A percentile compares a stretch with the other conserved stretches of the same genome.
Conservation (phyloP, 163 green algal species). For the Volvox carteri region DNA sequence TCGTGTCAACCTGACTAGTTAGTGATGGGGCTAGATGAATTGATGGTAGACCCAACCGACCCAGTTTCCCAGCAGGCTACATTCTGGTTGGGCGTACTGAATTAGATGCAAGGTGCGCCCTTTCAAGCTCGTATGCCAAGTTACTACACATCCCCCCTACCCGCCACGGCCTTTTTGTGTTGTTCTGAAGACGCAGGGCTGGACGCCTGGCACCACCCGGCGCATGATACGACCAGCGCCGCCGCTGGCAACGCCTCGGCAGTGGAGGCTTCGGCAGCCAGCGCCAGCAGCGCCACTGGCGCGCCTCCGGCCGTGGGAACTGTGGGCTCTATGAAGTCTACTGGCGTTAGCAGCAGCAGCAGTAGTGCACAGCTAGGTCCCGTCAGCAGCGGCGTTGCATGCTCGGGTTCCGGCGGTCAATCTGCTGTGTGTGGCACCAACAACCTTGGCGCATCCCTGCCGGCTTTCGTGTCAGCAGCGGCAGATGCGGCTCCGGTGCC, state of each 20-base stretch:
- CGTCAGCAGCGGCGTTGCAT: background rate
- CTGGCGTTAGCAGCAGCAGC: background rate
- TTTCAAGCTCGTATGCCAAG: too few relatives aligned
- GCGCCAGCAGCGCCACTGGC: conserved; percentile 43
- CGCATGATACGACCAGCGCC: background rate
- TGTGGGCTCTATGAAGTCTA: background rate
- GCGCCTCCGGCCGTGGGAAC: background rate
- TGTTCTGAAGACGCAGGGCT: background rate
- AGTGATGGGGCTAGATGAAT: too few relatives aligned
- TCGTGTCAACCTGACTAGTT: too few relatives aligned
- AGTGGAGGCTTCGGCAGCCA: conserved; percentile 33
- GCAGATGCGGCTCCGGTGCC: background rate
- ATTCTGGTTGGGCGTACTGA: too few relatives aligned
- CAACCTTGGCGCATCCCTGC: background rate
- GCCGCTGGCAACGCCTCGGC: background rate
- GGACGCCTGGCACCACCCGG: background rate
- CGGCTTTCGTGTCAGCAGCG: background rate
- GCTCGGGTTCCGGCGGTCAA: background rate
- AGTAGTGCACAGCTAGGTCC: background rate
- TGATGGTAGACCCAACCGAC: too few relatives aligned
- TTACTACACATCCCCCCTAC: too few relatives aligned
- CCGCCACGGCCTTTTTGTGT: background rate
- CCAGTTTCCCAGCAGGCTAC: too few relatives aligned
- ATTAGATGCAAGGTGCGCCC: too few relatives aligned
- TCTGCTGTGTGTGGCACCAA: background rate